A percentile compares a stretch with the other conserved stretches of the same genome.
Evolutionary conservation across 257 asterid species (phyloP).

Genomic region (Cruciata laevipes): DNA sequence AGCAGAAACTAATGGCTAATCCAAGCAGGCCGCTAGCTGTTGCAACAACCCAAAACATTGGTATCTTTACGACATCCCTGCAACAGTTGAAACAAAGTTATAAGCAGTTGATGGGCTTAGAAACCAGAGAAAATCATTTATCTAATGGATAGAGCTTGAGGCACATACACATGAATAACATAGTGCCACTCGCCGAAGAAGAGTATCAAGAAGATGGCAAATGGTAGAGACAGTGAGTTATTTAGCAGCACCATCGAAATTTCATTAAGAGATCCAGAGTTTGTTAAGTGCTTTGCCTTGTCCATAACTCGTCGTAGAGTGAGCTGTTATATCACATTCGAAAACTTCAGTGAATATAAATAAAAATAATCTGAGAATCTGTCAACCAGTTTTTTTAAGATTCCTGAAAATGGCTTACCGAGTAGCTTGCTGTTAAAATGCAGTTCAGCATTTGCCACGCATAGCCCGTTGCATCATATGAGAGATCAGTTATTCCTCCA

Average conservation of each 20-base stretch:
- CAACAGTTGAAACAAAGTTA: slow-evolving; percentile 4
- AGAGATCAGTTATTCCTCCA: slow-evolving; percentile 47
- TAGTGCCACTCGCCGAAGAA: slow-evolving; percentile 39
- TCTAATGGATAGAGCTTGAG: background rate
- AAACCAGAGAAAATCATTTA: background rate
- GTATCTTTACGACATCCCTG: slow-evolving; percentile 34
- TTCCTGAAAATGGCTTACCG: slow-evolving; percentile 23
- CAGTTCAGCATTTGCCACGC: slow-evolving; percentile 41
- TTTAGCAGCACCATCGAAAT: slow-evolving; percentile 48
- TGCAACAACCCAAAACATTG: slow-evolving; percentile 45
- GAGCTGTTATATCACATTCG: slow-evolving; percentile 24
- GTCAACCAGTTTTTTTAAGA: background rate
- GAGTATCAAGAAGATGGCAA: slow-evolving; percentile 36
- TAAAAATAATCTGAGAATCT: background rate
- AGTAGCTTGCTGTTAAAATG: slow-evolving; percentile 44
- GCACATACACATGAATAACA: slow-evolving; percentile 29
- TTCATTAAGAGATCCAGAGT: slow-evolving; percentile 49
- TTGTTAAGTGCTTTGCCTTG: slow-evolving; percentile 39
- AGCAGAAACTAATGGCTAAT: slow-evolving; percentile 45
- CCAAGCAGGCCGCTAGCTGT: slow-evolving; percentile 49
- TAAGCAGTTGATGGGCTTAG: background rate
- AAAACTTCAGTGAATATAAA: background rate
- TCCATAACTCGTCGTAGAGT: slow-evolving; percentile 44
- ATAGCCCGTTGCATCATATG: slow-evolving; percentile 36
- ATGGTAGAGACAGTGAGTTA: slow-evolving; percentile 40